Evolutionary conservation across 495 filamentous ascomycete species (phyloP).

Genomic region (Daldinia grandis): DNA sequence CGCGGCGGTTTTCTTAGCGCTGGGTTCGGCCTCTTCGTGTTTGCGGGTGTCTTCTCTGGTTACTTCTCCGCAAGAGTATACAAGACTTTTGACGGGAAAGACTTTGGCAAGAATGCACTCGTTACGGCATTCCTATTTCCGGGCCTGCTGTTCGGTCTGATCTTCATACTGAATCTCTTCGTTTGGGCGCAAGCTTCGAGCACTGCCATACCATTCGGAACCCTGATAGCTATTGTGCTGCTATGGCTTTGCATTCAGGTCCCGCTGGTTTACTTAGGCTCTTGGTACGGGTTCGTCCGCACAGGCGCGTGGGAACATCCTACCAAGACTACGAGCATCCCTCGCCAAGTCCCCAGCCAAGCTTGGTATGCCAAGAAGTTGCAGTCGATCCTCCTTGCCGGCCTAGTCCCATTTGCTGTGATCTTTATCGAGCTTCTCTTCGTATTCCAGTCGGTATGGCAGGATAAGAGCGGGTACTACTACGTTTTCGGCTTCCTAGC

Average conservation of each 20-base stretch:
- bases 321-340: slow-evolving; percentile 77
- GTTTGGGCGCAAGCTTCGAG: slow-evolving; percentile 94
- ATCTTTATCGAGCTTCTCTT: slow-evolving; percentile 95
- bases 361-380: slow-evolving; percentile 78
- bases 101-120: slow-evolving; percentile 83
- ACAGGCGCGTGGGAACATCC: slow-evolving; percentile 83
- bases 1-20: slow-evolving; percentile 92
- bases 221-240: slow-evolving; percentile 75
- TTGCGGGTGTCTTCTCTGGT: slow-evolving; percentile 90
- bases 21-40: slow-evolving; percentile 84
- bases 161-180: slow-evolving; percentile 90
- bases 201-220: slow-evolving; percentile 89
- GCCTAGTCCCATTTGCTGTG: slow-evolving; percentile 88
- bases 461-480: slow-evolving; percentile 93
- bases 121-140: slow-evolving; percentile 88
- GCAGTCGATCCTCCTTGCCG: slow-evolving; percentile 74
- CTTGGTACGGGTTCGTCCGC: slow-evolving; percentile 78
- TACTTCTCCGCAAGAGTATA: slow-evolving; percentile 89
- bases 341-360: slow-evolving; percentile 80
- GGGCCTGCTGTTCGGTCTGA: slow-evolving; percentile 77
- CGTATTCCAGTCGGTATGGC: slow-evolving; percentile 91
- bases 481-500: slow-evolving; percentile 93
- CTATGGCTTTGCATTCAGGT: slow-evolving; percentile 93
- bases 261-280: slow-evolving; percentile 85
- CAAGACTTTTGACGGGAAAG: slow-evolving; percentile 82